A percentile compares a stretch with the other conserved stretches of the same genome.
phyloP scores from a whole-genome alignment of 2,329 filamentous ascomycete genomes.

The Teratosphaeria epicoccoides region DNA sequence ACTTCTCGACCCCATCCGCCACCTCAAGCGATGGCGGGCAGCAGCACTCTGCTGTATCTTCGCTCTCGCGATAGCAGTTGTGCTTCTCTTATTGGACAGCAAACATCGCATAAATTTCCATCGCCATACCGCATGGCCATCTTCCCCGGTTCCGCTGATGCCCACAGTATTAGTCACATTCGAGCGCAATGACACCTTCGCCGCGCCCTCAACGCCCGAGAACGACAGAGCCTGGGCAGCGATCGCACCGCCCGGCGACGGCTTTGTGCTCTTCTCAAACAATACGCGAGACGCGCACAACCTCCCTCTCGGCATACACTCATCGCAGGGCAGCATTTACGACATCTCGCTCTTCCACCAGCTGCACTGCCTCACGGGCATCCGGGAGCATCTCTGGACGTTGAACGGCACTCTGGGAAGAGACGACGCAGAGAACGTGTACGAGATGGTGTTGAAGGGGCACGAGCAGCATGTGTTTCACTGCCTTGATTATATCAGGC shows the following conservation, averaged over 20 bases:
- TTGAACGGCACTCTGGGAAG: constrained; percentile 13
- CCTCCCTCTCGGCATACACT: constrained; percentile 20
- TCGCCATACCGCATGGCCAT: background rate
- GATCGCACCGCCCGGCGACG: constrained; percentile 22
- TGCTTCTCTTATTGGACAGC: background rate
- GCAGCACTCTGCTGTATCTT: background rate
- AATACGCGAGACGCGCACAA: constrained; percentile 9
- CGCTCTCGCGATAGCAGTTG: background rate
- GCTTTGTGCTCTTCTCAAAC: constrained; percentile 24
- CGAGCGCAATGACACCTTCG: constrained; percentile 16
- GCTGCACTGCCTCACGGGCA: constrained; percentile 25
- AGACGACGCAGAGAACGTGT: constrained; percentile 10
- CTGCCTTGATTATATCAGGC: constrained; percentile 24
- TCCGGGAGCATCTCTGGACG: constrained; percentile 20
- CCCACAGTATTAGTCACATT: constrained; percentile 13
- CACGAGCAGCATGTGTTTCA: constrained; percentile 20
- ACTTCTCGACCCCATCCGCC: background rate
- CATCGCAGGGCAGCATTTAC: constrained; percentile 21
- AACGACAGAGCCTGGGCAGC: constrained; percentile 21
- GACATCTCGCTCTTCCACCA: constrained; percentile 28
- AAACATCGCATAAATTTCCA: background rate
- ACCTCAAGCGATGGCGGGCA: background rate
- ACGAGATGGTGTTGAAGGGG: constrained; percentile 12
- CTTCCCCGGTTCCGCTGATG: background rate
- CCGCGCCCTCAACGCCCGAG: constrained; percentile 12